Evolutionary conservation across 805 yeast species (phyloP), one percentile per base, ranked within the genome.

Genomic region (Teunomyces kruisii): DNA sequence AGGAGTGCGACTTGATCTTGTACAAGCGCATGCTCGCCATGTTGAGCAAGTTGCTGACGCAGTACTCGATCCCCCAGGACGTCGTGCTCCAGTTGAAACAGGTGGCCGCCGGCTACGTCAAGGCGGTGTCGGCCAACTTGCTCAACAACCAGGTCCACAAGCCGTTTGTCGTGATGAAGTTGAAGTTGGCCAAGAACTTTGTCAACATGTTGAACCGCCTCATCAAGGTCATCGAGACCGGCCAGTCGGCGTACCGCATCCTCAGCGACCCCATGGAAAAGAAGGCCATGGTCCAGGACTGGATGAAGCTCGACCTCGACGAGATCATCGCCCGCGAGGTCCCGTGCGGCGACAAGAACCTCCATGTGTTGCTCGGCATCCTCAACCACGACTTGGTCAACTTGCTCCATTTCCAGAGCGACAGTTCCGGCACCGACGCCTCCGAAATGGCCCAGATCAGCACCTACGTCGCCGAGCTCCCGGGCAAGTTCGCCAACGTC

Each of bases 1-100:
- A 72, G 27, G 67, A 76, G 39, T 85, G 89, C 58, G 96, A 89
- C 60, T 55, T 75, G 47, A 67, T 77, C n/a, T 75, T 84, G 65
- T 86, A 84, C 63, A 68, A 68, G 33, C 57, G 71, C 3, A 64
- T 76, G 58, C 70, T 84, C 16, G 78, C 77, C 51, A 75, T 83
- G 76, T 64, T 88, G 49, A 75, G 84, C 3, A 84, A 83, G 22
- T 65, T 86, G 45, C 79, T 81, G 12, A 64, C 83, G 32, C 85
- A 81, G 48, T 49, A 35, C 38, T 64, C 67, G 44, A 74, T 84
- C 4, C 88, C 90, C 2, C 65, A 65, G 1, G 74, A 75, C 9
- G 83, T 83, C n/a, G 57, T 79, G 27, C 60, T 59, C 3, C 80
- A 80, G 38, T 68, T 88, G 48, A 78, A 76, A 40, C 70, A 73